Conservation (phyloP, 495 filamentous ascomycete genomes). For the Mytilinidion resinicola region DNA sequence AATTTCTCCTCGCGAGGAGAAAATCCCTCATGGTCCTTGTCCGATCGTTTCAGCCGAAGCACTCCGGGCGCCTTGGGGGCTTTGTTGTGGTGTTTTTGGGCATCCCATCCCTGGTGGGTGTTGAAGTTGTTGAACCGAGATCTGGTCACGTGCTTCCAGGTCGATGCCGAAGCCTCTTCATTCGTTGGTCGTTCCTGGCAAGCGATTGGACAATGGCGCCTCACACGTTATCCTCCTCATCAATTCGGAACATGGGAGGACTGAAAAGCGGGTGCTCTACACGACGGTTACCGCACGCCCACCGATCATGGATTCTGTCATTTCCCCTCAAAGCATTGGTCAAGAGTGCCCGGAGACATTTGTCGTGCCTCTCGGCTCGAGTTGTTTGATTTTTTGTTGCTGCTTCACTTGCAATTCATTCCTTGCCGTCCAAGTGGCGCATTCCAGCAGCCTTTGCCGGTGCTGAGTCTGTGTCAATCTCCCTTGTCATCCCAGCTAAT, state of each 20-base stretch:
- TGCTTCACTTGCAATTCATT: slow-evolving; percentile 5
- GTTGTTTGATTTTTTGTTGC: slow-evolving; percentile 8
- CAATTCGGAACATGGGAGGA: slow-evolving; percentile 21
- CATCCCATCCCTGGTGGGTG: slow-evolving; percentile 15
- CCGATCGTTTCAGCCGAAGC: slow-evolving; percentile 22
- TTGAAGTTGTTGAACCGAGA: slow-evolving; percentile 26
- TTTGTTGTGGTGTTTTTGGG: slow-evolving; percentile 21
- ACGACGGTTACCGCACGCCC: slow-evolving; percentile 11
- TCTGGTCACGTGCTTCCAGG: slow-evolving; percentile 19
- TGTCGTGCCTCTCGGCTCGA: slow-evolving; percentile 20
- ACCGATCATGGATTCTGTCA: slow-evolving; percentile 12
- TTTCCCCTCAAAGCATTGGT: slow-evolving; percentile 20
- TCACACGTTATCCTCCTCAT: slow-evolving; percentile 9
- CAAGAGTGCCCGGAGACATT: slow-evolving; percentile 1
- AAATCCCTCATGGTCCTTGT: slow-evolving; percentile 29
- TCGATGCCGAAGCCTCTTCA: slow-evolving; percentile 22
- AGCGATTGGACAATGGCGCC: slow-evolving; percentile 27
- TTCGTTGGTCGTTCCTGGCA: slow-evolving; percentile 16
- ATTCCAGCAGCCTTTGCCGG: slow-evolving; percentile 14
- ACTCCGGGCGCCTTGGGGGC: slow-evolving; percentile 9
- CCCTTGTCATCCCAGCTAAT: slow-evolving; percentile 24
- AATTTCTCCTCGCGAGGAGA: slow-evolving; percentile 18
- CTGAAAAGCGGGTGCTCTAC: slow-evolving; percentile 9
- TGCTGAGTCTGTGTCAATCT: slow-evolving; percentile 18
- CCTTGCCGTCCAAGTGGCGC: slow-evolving; percentile 12